These are phyloP conservation scores for Populus deltoides DNA, from an alignment of 345 rosid species.

Conservation along the genomic window DNA sequence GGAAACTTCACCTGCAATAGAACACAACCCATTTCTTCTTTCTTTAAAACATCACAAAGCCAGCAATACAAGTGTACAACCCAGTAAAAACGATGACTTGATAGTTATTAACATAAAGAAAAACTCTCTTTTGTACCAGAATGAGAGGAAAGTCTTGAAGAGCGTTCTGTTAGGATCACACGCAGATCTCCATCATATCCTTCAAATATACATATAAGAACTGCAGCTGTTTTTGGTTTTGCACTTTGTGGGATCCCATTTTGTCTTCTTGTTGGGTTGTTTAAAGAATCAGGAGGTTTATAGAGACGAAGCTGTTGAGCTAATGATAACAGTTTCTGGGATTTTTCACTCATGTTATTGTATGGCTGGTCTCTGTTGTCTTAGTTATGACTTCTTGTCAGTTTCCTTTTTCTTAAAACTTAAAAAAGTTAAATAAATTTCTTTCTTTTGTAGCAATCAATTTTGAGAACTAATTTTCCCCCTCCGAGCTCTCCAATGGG, in stretches of 20 bases:
- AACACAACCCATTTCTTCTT: background rate
- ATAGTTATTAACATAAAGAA: background rate
- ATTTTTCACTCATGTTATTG: background rate
- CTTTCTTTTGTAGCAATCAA: too few species aligned
- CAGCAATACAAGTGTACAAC: background rate
- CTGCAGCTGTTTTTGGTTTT: slow-evolving; percentile 28
- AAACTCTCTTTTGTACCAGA: slow-evolving; percentile 16
- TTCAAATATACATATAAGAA: slow-evolving; percentile 29
- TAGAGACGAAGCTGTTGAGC: slow-evolving; percentile 21
- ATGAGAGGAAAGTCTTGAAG: slow-evolving; percentile 28
- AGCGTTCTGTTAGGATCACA: slow-evolving; percentile 30
- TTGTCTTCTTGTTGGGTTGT: background rate
- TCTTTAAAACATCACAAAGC: background rate
- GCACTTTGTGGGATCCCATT: background rate
- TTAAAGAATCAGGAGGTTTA: background rate
- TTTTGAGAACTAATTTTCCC: too few species aligned
- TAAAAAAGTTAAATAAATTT: too few species aligned
- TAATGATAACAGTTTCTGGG: slow-evolving; percentile 6
- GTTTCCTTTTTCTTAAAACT: too few species aligned
- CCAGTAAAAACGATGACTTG: background rate
- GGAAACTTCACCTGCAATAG: slow-evolving; percentile 42
- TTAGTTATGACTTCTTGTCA: background rate
- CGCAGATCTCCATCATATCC: slow-evolving; percentile 29
- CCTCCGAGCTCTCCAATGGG: too few species aligned
- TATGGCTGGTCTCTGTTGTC: background rate